Conservation (phyloP, 2,329 filamentous ascomycete genomes). For the Nemania serpens region DNA sequence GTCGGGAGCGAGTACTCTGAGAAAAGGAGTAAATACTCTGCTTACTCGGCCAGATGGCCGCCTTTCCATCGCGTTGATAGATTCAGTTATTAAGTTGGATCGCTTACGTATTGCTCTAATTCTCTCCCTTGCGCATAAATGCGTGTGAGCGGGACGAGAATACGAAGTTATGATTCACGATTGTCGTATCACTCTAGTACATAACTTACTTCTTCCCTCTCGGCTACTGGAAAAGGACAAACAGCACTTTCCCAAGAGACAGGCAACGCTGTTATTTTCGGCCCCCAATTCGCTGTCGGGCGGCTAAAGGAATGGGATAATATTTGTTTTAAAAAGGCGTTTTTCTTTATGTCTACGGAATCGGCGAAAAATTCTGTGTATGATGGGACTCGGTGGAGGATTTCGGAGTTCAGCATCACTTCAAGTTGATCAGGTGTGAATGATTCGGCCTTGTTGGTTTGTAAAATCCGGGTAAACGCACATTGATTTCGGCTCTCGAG, state of each 20-base stretch:
- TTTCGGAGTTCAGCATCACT: constrained; percentile 21
- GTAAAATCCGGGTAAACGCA: constrained; percentile 3
- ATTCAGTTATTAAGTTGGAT: constrained; percentile 21
- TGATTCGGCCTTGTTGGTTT: not conserved
- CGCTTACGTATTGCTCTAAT: not conserved
- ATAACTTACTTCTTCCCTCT: constrained; percentile 29
- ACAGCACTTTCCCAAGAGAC: constrained; percentile 32
- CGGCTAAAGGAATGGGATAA: constrained; percentile 24
- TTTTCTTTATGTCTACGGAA: constrained; percentile 8
- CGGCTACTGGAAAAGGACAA: constrained; percentile 33
- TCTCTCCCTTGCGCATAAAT: constrained; percentile 8
- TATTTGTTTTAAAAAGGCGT: constrained; percentile 31
- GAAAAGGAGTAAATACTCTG: constrained; percentile 18
- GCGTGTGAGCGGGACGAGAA: constrained; percentile 13
- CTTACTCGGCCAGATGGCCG: no score
- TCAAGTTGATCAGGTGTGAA: not conserved
- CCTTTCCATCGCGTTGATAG: constrained; percentile 18
- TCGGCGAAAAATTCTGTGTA: constrained; percentile 8
- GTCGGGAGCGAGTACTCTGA: constrained; percentile 26
- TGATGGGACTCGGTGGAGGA: constrained; percentile 1
- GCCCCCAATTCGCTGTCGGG: constrained; percentile 17
- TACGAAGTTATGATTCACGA: constrained; percentile 39
- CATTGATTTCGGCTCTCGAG: not conserved
- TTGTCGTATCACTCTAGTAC: constrained; percentile 27
- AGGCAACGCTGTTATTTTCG: constrained; percentile 23